These are phyloP conservation scores for Russula virescens DNA, from an alignment of 768 basidiomycete genomes.

Conservation along the genomic window DNA sequence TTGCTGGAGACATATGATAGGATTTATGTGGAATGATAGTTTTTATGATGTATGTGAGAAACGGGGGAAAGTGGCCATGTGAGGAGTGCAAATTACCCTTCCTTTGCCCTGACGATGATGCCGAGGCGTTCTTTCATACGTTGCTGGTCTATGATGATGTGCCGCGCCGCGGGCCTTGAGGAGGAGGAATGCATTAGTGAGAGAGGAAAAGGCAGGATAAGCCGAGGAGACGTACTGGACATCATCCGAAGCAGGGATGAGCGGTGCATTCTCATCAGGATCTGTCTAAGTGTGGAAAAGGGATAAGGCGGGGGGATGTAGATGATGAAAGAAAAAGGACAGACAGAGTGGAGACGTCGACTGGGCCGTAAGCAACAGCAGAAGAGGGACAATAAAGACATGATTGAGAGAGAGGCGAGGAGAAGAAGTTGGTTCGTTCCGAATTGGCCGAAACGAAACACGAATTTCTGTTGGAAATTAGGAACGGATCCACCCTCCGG, in stretches of 20 bases:
- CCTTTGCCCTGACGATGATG: slow-evolving; percentile 53
- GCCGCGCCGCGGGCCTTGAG: slow-evolving; percentile 12
- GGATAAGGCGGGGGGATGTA: background rate
- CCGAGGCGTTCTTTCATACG: slow-evolving; percentile 46
- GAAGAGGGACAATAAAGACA: slow-evolving; percentile 26
- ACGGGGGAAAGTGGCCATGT: background rate
- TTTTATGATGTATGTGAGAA: background rate
- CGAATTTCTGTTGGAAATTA: too few relatives aligned
- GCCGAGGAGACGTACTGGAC: slow-evolving; percentile 25
- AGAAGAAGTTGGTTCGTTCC: background rate
- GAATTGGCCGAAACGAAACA: too few relatives aligned
- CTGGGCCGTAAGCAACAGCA: slow-evolving; percentile 28
- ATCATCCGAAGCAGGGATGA: slow-evolving; percentile 31
- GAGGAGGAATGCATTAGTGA: background rate
- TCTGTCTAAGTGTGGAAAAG: slow-evolving; percentile 21
- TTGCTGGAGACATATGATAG: slow-evolving; percentile 36
- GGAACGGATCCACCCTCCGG: too few relatives aligned
- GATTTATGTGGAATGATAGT: background rate
- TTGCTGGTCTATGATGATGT: slow-evolving; percentile 40
- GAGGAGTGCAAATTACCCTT: slow-evolving; percentile 41
- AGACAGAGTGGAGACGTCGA: background rate
- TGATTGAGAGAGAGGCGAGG: background rate
- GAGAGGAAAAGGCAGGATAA: background rate
- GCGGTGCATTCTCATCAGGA: slow-evolving; percentile 31
- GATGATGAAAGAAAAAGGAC: background rate